A percentile compares a stretch with the other conserved stretches of the same genome.
phyloP scores from a whole-genome alignment of 2,329 filamentous ascomycete genomes.

The Fusarium hostae region DNA sequence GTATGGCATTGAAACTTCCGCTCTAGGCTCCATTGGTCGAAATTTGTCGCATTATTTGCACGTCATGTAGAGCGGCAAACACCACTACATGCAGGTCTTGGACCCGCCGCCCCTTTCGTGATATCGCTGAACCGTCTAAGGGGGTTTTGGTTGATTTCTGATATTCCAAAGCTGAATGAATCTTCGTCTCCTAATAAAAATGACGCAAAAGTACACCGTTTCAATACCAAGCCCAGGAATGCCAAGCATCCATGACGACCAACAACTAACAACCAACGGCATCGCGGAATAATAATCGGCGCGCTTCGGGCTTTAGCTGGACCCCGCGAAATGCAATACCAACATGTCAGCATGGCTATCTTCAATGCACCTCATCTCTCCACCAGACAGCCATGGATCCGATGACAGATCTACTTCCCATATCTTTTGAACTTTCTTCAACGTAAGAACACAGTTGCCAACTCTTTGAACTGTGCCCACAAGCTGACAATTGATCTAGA shows the following conservation, averaged over 20 bases:
- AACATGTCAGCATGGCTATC: neutral
- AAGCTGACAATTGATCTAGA: neutral
- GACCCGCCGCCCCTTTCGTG: neutral
- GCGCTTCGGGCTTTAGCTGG: neutral
- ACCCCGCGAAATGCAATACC: neutral
- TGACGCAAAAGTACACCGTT: neutral
- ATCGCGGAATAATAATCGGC: constrained; percentile 7
- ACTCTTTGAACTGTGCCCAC: neutral
- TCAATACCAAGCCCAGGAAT: neutral
- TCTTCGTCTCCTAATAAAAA: no score
- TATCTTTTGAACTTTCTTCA: neutral
- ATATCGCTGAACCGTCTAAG: neutral
- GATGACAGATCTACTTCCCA: neutral
- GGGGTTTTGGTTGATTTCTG: neutral
- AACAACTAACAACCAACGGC: neutral
- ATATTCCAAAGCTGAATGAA: accelerated
- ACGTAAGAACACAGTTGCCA: neutral
- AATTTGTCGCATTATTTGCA: neutral
- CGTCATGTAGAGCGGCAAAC: neutral
- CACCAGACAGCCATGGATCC: neutral
- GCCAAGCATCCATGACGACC: neutral
- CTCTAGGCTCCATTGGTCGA: neutral
- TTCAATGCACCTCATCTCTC: neutral
- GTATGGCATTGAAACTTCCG: no score
- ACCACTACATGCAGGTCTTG: neutral